Conservation (phyloP, 2,329 filamentous ascomycete species). For the Fusarium napiforme region DNA sequence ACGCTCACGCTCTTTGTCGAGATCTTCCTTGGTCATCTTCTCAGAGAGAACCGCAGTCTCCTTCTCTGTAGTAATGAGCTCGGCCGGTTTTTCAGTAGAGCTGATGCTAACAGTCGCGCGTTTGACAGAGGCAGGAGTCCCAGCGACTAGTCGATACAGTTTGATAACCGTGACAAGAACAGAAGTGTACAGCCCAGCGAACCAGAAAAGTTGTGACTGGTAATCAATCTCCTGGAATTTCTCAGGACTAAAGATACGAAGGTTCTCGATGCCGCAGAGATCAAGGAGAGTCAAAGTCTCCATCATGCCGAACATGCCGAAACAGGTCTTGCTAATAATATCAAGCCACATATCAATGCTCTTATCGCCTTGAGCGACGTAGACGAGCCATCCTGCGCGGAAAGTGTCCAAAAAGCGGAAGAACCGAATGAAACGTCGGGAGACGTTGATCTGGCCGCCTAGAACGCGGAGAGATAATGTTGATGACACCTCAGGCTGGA, state of each 20-base stretch:
- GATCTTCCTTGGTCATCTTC: conserved; percentile 36
- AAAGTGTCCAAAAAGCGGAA: conserved; percentile 75
- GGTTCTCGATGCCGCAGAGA: conserved; percentile 54
- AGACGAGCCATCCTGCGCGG: conserved; percentile 59
- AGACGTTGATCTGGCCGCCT: conserved; percentile 57
- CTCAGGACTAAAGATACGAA: conserved; percentile 64
- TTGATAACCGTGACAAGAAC: conserved; percentile 56
- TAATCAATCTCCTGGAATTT: conserved; percentile 59
- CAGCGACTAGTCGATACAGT: conserved; percentile 52
- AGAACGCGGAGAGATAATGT: conserved; percentile 51
- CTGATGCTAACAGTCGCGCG: conserved; percentile 46
- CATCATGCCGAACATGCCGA: conserved; percentile 74
- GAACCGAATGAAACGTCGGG: conserved; percentile 72
- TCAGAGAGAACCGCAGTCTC: conserved; percentile 30
- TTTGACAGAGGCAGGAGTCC: conserved; percentile 49
- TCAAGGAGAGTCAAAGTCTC: conserved; percentile 73
- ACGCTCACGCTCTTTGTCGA: conserved; percentile 50
- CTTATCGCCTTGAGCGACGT: conserved; percentile 44
- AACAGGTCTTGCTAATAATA: conserved; percentile 66
- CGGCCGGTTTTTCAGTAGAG: conserved; percentile 37
- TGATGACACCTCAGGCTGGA: conserved; percentile 47
- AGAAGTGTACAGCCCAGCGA: conserved; percentile 68
- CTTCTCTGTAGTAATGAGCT: conserved; percentile 30
- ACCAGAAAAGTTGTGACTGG: conserved; percentile 77
- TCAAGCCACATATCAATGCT: conserved; percentile 60